phyloP scores from a whole-genome alignment of 2,329 filamentous ascomycete species.

The Penicillium paneum region DNA sequence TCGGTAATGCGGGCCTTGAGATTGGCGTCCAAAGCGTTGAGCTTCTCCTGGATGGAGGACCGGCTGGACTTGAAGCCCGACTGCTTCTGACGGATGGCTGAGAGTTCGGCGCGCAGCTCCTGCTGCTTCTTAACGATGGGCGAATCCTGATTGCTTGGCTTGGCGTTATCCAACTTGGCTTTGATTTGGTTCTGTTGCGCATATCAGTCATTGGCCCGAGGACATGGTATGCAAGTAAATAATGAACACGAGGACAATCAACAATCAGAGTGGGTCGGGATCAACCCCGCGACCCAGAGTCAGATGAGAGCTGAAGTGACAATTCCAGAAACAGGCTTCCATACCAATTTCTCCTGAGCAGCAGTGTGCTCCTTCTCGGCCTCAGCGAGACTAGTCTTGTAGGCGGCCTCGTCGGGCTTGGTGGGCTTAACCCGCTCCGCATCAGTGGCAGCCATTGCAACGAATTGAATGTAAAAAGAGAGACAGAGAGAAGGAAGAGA shows the following conservation, averaged over 20 bases:
- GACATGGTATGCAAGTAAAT: conserved; percentile 1
- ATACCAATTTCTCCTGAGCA: conserved; percentile 67
- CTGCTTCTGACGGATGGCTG: conserved; percentile 82
- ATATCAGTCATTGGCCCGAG: conserved; percentile 17
- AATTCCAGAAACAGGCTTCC: conserved; percentile 21
- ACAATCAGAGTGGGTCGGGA: conserved; percentile 4
- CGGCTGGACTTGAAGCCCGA: conserved; percentile 81
- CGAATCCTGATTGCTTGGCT: conserved; percentile 77
- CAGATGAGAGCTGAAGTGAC: conserved; percentile 1
- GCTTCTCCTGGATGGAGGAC: conserved; percentile 75
- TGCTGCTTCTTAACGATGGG: conserved; percentile 78
- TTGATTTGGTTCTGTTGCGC: conserved; percentile 77
- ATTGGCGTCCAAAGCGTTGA: conserved; percentile 87
- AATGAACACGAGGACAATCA: conserved; percentile 2
- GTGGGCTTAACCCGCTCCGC: conserved; percentile 61
- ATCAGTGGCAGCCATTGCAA: conserved; percentile 39
- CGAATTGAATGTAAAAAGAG: conserved; percentile 9
- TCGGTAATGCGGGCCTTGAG: conserved; percentile 80
- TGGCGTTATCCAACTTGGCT: conserved; percentile 79
- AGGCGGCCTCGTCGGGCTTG: conserved; percentile 82
- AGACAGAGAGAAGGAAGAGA: conserved; percentile 14
- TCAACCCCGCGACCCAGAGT: not conserved
- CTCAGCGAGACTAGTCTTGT: conserved; percentile 72
- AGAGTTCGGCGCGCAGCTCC: conserved; percentile 78
- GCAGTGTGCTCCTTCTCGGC: conserved; percentile 84